These are phyloP conservation scores for Entomortierella beljakovae DNA, from an alignment of 192 early-diverging fungal genomes.

Conservation along the genomic window DNA sequence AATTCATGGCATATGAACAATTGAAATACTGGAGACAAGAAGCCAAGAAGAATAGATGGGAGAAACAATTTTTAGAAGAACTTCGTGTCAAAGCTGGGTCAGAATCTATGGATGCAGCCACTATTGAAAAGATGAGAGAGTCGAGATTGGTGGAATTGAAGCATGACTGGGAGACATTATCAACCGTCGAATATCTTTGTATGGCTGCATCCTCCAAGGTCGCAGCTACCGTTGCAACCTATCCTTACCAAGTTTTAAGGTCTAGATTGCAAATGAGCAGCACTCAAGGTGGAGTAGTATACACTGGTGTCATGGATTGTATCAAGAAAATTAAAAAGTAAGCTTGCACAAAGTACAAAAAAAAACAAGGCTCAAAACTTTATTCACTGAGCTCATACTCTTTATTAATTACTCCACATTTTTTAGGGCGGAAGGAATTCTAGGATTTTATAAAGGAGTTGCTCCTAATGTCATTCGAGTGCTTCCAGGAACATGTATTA, in stretches of 20 bases:
- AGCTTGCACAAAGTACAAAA: neutral
- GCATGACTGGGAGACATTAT: conserved; percentile 55
- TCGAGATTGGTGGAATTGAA: conserved; percentile 38
- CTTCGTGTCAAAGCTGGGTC: conserved; percentile 10
- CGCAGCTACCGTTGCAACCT: conserved; percentile 87
- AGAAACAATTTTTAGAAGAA: conserved; percentile 49
- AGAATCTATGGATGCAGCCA: conserved; percentile 26
- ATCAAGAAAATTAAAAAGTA: conserved; percentile 73
- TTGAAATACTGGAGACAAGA: conserved; percentile 82
- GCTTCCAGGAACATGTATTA: conserved; percentile 92
- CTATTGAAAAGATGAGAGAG: conserved; percentile 35
- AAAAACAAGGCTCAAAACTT: neutral
- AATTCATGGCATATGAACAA: conserved; percentile 99
- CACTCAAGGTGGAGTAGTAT: conserved; percentile 62
- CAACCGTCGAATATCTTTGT: conserved; percentile 78
- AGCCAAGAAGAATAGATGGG: conserved; percentile 44
- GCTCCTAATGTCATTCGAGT: conserved; percentile 90
- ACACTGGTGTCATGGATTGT: conserved; percentile 79
- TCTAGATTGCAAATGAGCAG: conserved; percentile 82
- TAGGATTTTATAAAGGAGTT: conserved; percentile 94
- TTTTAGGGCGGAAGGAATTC: conserved; percentile 74
- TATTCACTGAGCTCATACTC: neutral
- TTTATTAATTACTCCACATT: too few relatives aligned
- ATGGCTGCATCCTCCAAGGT: conserved; percentile 92
- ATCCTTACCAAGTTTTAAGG: conserved; percentile 93